Evolutionary conservation across 805 yeast genomes (phyloP), one percentile per base, ranked within the genome.

Genomic region (Kluyveromyces wickerhamii): DNA sequence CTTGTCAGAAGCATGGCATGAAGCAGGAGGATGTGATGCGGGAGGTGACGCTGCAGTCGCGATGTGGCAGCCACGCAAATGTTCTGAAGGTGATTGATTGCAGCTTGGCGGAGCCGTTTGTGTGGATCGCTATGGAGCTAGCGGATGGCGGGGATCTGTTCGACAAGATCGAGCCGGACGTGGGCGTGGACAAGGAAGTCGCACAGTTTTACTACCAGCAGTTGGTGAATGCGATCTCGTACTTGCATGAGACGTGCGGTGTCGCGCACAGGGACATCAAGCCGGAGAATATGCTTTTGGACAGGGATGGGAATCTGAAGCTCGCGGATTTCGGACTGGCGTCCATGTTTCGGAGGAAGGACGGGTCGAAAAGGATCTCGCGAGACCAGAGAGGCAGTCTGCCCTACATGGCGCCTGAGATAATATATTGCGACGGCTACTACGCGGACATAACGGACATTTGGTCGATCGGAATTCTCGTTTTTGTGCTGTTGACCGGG

Each of bases 311-410:
- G 3, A 79, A 80, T 49, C 53, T 82, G 49, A 79, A 80, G 45
- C 56, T 81, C n/a, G 77, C 85, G 0, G 92, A 81, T 57, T 81
- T 82, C 58, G 92, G 92, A 0, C 58, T 82, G 11, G 86, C 88
- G 0, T 69, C 77, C 20, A 73, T 75, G 7, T 79, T 68, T 47
- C 66, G 61, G 42, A 68, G 69, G 27, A 65, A 61, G 24, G 62
- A 61, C 35, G 81, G 80, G 2, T 53, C 64, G 4, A 63, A 61
- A 32, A 54, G 76, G 38, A 36, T 65, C 30, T 67, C 76, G 25
- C 52, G 58, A 16, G 70, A 77, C 19, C 68, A 79, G 21, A 72
- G 86, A 54, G 82, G 89, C 0, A 76, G 83, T 1, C 81, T 84
- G 1, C 88, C 87, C 5, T 81, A 81, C 49, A 71, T 79, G 64